Base-by-base conservation (phyloP, 2,329 filamentous ascomycete genomes). In the Fusarium coffeatum region DNA sequence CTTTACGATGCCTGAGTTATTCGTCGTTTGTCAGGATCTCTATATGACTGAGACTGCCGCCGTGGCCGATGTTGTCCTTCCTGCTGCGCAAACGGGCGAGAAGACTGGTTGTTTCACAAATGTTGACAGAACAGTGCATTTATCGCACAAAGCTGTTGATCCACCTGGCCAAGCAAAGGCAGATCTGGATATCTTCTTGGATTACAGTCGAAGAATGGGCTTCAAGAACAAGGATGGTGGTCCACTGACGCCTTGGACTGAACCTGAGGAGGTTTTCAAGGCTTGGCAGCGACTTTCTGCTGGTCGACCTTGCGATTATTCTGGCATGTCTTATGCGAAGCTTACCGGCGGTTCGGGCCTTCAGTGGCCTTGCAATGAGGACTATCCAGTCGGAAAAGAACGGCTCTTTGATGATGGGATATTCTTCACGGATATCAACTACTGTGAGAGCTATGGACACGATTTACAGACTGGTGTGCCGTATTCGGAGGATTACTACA, bases 401-500 rank as follows among this genome's bases (percentile, higher is more conserved):
- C 42, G 53, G 1, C 23, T 56, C 1, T 50, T 50, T 3, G 30
- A 55, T 1, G 53, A 49, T 12, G 42, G 53, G 0, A 25, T 22
- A 2, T 55, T 55, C 30, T 55, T 55, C 6, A 49, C 53, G 1
- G 53, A 55, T n/a, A 48, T 37, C 2, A 20, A 55, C n/a, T 55
- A 55, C 9, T 55, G 53, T 23, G 53, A 55, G 12, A 49, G 53
- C 2, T 55, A 48, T 27, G 53, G 53, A 0, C 53, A 55, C 2
- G 53, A 55, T 15, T 2, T 55, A 20, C 53, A 55, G 0, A 55
- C 53, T 5, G 53, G 53, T 1, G 53, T 55, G 0, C 53, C 53
- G 8, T 55, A 55, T 9, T 55, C 53, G 5, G 53, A 49, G 5
- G 53, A 37, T 18, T 43, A 58, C 11, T 58, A 58, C 10, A 58